These are phyloP conservation scores for Aciculosporium take DNA, from an alignment of 2,329 filamentous ascomycete genomes.

Conservation along the genomic window DNA sequence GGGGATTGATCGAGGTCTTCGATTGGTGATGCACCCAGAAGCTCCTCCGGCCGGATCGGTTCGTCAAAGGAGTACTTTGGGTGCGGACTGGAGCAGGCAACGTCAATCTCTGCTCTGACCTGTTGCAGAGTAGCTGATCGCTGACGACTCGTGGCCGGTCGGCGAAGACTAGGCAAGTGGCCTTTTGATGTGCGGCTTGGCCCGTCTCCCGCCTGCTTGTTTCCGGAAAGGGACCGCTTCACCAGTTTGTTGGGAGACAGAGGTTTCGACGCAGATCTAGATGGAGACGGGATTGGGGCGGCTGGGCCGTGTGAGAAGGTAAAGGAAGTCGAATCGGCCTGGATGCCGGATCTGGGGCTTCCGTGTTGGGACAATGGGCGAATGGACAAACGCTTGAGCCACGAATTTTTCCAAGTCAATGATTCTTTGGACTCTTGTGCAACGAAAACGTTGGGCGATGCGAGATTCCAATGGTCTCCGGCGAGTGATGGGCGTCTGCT, in stretches of 20 bases:
- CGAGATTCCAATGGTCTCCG: background rate
- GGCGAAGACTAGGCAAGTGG: slow-evolving; percentile 50
- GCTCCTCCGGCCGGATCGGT: slow-evolving; percentile 16
- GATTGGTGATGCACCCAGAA: slow-evolving; percentile 15
- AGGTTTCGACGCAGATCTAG: slow-evolving; percentile 23
- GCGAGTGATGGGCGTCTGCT: slow-evolving; percentile 30
- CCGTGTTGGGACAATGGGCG: slow-evolving; percentile 51
- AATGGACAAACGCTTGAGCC: slow-evolving; percentile 57
- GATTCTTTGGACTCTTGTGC: slow-evolving; percentile 40
- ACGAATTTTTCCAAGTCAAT: slow-evolving; percentile 49
- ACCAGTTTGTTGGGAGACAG: slow-evolving; percentile 61
- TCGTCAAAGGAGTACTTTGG: slow-evolving; percentile 23
- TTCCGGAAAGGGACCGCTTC: slow-evolving; percentile 50
- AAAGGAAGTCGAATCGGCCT: slow-evolving; percentile 51
- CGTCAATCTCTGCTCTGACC: slow-evolving; percentile 19
- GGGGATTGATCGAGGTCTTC: slow-evolving; percentile 9
- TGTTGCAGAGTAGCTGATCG: slow-evolving; percentile 57
- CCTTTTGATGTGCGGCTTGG: slow-evolving; percentile 39
- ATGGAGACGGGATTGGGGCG: slow-evolving; percentile 43
- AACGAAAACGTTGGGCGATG: slow-evolving; percentile 10
- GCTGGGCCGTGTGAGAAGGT: slow-evolving; percentile 52
- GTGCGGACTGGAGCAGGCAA: slow-evolving; percentile 12
- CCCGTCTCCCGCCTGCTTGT: slow-evolving; percentile 24
- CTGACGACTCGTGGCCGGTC: slow-evolving; percentile 69
- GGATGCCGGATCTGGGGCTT: slow-evolving; percentile 49